These are phyloP conservation scores for Phaffia tasmanica DNA, from an alignment of 768 basidiomycete species.

Conservation along the genomic window DNA sequence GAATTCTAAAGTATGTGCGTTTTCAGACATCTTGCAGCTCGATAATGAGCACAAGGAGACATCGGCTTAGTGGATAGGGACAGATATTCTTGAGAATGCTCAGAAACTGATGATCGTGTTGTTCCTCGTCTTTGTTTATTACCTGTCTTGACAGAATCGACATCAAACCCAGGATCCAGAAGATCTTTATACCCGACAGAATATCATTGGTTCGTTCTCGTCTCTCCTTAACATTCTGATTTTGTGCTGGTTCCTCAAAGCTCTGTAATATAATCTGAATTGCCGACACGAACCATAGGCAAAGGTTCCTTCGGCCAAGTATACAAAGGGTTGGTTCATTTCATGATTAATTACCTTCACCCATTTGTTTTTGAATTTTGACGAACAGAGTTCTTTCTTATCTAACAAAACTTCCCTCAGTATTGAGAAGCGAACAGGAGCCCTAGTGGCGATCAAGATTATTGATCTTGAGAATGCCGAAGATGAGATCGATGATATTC, in stretches of 20 bases:
- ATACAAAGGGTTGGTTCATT: slow-evolving; percentile 69
- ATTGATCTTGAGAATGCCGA: slow-evolving; percentile 98
- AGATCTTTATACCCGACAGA: slow-evolving; percentile 92
- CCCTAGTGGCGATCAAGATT: slow-evolving; percentile 93
- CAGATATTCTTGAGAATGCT: too few relatives aligned
- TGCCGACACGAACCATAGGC: slow-evolving; percentile 43
- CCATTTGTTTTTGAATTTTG: background rate
- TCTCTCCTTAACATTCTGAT: too few relatives aligned
- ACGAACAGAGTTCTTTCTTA: background rate
- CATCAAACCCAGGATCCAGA: slow-evolving; percentile 57
- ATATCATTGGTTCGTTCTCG: slow-evolving; percentile 68
- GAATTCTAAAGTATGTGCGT: too few relatives aligned
- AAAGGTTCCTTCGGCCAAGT: slow-evolving; percentile 99
- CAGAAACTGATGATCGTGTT: too few relatives aligned
- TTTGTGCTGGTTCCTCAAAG: background rate
- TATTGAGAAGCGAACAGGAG: slow-evolving; percentile 88
- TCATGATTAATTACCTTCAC: background rate
- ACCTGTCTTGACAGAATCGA: slow-evolving; percentile 4
- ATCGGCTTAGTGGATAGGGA: too few relatives aligned
- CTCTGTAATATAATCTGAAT: background rate
- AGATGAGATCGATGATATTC: slow-evolving; percentile 97
- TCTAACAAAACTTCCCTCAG: slow-evolving; percentile 40
- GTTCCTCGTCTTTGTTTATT: background rate
- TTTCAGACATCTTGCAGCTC: too few relatives aligned
- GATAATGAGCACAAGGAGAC: too few relatives aligned